These are phyloP conservation scores for Candida dubliniensis DNA, from an alignment of 1,139 yeast species.

Conservation along the genomic window DNA sequence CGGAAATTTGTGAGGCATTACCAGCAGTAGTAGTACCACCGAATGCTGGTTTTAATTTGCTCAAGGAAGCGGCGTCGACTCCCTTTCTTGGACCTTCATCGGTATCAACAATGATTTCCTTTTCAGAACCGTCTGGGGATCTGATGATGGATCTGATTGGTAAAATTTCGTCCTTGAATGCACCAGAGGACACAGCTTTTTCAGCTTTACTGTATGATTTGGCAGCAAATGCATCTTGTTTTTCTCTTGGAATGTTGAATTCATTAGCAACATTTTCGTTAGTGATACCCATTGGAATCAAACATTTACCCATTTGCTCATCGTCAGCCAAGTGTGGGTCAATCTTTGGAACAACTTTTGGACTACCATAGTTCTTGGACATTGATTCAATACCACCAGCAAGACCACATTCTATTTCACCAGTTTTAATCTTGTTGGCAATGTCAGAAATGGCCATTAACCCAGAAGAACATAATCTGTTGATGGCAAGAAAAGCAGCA, in stretches of 20 bases:
- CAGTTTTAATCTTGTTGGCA: constrained; percentile 82
- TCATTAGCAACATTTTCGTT: constrained; percentile 43
- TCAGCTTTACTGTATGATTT: constrained; percentile 82
- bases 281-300: constrained; percentile 79
- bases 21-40: constrained; percentile 93
- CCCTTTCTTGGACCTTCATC: constrained; percentile 94
- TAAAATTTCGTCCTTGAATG: constrained; percentile 81
- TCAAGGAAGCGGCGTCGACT: constrained; percentile 74
- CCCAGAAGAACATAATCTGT: constrained; percentile 95
- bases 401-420: constrained; percentile 88
- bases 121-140: constrained; percentile 49
- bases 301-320: constrained; percentile 33
- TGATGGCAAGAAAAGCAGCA: constrained; percentile 77
- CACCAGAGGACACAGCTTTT: constrained; percentile 65
- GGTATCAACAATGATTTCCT: constrained; percentile 52
- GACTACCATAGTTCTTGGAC: constrained; percentile 83
- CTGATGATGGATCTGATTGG: constrained; percentile 62
- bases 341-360: constrained; percentile 63
- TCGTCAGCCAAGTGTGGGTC: constrained; percentile 45
- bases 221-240: constrained; percentile 88
- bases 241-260: constrained; percentile 62
- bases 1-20: constrained; percentile 92
- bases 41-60: constrained; percentile 86
- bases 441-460: constrained; percentile 86
- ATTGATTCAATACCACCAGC: constrained; percentile 94